A percentile compares a stretch with the other conserved stretches of the same genome.
Evolutionary conservation across 208 protist genomes (phyloP).

Genomic region (Trypanosoma theileri): DNA sequence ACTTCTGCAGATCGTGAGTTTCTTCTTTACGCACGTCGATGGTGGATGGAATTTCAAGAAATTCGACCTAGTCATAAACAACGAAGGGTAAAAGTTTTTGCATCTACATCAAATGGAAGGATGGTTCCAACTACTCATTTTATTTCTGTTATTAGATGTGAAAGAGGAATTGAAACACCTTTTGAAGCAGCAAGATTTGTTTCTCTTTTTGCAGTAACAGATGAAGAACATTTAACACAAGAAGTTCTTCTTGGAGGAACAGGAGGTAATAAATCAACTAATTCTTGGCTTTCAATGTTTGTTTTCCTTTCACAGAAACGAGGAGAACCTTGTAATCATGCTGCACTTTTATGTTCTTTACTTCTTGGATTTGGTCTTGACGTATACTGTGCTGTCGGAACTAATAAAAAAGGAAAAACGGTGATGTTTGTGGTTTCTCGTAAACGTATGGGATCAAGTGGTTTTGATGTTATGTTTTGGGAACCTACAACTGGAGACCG

Average conservation of each 20-base stretch:
- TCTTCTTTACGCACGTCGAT: conserved; percentile 89
- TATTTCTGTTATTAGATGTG: conserved; percentile 72
- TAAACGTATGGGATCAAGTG: conserved; percentile 32
- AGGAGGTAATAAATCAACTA: conserved; percentile 20
- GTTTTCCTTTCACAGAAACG: conserved; percentile 86
- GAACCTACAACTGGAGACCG: conserved; percentile 75
- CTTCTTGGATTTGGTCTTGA: conserved; percentile 91
- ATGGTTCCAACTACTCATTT: conserved; percentile 90
- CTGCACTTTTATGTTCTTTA: conserved; percentile 86
- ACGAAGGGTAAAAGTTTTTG: conserved; percentile 88
- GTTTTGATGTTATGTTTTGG: conserved; percentile 72
- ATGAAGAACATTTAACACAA: conserved; percentile 37
- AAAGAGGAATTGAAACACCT: conserved; percentile 76
- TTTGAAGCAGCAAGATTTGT: conserved; percentile 89
- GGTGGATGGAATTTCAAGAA: conserved; percentile 88
- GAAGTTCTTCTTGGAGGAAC: conserved; percentile 34
- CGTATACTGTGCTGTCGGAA: conserved; percentile 82
- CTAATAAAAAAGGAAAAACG: conserved; percentile 40
- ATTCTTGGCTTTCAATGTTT: conserved; percentile 74
- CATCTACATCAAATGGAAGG: conserved; percentile 64
- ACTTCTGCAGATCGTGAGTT: conserved; percentile 93
- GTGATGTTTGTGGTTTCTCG: conserved; percentile 78
- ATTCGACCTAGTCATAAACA: conserved; percentile 62
- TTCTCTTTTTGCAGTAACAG: conserved; percentile 63
- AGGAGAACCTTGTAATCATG: conserved; percentile 84